Percentiles rank a stretch among this genome's conserved stretches.
Evolutionary conservation across 495 filamentous ascomycete species (phyloP).

Genomic region (Annulohypoxylon nitens): DNA sequence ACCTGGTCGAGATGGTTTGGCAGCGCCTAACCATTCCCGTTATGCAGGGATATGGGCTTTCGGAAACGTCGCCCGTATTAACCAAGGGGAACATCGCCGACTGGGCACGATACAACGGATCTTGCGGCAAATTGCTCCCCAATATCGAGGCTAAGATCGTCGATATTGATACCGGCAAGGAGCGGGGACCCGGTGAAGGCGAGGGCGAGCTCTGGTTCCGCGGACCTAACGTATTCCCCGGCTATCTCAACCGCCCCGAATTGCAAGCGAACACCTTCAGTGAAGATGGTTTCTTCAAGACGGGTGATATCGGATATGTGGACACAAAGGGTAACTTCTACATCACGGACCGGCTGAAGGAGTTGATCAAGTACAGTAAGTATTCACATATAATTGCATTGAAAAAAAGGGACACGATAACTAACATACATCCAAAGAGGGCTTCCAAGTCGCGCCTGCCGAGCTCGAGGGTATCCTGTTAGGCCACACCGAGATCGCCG

Average conservation of each 20-base stretch:
- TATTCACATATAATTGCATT: too few relatives aligned
- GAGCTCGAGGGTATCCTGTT: conserved; percentile 86
- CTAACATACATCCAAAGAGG: conserved; percentile 58
- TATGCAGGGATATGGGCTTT: conserved; percentile 72
- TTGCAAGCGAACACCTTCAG: conserved; percentile 75
- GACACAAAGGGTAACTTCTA: conserved; percentile 68
- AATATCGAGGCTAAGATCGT: conserved; percentile 90
- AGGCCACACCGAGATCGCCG: conserved; percentile 77
- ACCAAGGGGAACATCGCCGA: conserved; percentile 75
- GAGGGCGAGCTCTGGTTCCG: conserved; percentile 81
- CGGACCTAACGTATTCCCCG: conserved; percentile 81
- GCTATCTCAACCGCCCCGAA: conserved; percentile 78
- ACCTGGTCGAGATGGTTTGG: conserved; percentile 85
- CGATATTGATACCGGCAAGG: conserved; percentile 62
- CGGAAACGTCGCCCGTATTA: conserved; percentile 67
- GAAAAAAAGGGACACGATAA: not conserved
- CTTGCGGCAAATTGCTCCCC: conserved; percentile 82
- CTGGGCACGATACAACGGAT: conserved; percentile 83
- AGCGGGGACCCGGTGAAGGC: conserved; percentile 24
- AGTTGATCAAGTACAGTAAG: conserved; percentile 86
- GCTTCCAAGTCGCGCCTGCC: conserved; percentile 89
- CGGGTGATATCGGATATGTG: conserved; percentile 77
- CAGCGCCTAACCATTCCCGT: conserved; percentile 76
- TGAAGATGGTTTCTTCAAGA: conserved; percentile 83
- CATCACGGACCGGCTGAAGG: conserved; percentile 88